Conservation (phyloP, 805 yeast species). For the Saccharomycopsis selenospora region DNA sequence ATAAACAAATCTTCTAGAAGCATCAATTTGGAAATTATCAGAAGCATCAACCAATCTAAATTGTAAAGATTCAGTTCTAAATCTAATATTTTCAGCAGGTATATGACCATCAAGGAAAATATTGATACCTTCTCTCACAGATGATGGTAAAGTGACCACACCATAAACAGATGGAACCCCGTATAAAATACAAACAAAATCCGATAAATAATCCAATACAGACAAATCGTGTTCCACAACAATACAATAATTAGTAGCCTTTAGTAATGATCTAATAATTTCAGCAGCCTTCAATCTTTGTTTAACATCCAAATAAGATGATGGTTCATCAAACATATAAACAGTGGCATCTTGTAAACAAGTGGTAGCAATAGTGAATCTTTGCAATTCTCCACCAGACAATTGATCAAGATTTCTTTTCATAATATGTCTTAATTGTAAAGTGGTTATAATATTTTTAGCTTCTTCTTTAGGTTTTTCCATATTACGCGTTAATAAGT, state of each 20-base stretch:
- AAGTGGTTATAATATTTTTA: conserved; percentile 54
- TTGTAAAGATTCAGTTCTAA: conserved; percentile 92
- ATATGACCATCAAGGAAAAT: conserved; percentile 97
- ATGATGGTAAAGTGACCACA: conserved; percentile 92
- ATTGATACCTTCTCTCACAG: conserved; percentile 98
- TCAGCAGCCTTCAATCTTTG: conserved; percentile 98
- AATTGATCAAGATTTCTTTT: conserved; percentile 83
- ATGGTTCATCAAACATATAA: conserved; percentile 99
- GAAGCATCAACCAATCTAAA: conserved; percentile 88
- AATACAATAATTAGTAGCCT: conserved; percentile 75
- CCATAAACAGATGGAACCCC: conserved; percentile 99
- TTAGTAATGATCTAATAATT: conserved; percentile 79
- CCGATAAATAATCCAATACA: conserved; percentile 93
- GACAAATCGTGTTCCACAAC: conserved; percentile 99
- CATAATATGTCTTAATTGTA: conserved; percentile 71
- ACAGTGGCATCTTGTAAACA: conserved; percentile 93
- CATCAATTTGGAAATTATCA: conserved; percentile 68
- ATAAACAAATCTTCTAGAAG: conserved; percentile 68
- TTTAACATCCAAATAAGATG: conserved; percentile 95
- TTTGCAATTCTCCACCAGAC: conserved; percentile 98
- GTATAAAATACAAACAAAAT: conserved; percentile 90
- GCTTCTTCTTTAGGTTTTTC: conserved; percentile 60
- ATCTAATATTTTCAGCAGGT: conserved; percentile 93
- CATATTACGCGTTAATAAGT: conserved; percentile 64
- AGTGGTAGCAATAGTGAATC: conserved; percentile 97